A percentile compares a stretch with the other conserved stretches of the same genome.
phyloP scores from a whole-genome alignment of 2,329 filamentous ascomycete species.

The Xylaria hypoxylon region DNA sequence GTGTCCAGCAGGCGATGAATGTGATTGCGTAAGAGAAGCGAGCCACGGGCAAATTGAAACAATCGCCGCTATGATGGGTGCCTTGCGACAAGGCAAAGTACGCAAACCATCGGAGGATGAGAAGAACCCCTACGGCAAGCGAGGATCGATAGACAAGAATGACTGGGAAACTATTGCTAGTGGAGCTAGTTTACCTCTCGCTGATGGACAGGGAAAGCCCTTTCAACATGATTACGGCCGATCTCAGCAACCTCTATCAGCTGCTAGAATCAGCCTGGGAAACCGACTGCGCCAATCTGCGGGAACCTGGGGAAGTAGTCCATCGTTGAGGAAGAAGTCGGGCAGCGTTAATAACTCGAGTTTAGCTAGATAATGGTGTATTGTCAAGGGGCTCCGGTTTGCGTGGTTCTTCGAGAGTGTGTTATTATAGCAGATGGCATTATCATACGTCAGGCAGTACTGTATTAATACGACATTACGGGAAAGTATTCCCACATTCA shows the following conservation, averaged over 20 bases:
- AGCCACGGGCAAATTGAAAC: constrained; percentile 69
- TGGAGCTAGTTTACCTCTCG: constrained; percentile 44
- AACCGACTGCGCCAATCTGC: constrained; percentile 63
- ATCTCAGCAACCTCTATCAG: constrained; percentile 51
- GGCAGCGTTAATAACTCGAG: constrained; percentile 35
- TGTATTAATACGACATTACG: not conserved
- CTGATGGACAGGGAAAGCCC: constrained; percentile 49
- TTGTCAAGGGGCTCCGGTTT: not conserved
- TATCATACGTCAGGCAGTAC: not conserved
- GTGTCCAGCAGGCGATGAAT: constrained; percentile 74
- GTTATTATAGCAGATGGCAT: not conserved
- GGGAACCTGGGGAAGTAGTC: constrained; percentile 59
- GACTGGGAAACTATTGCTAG: constrained; percentile 55
- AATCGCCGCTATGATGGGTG: constrained; percentile 67
- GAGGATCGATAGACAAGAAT: constrained; percentile 48
- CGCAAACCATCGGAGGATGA: constrained; percentile 44
- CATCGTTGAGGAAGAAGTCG: constrained; percentile 55
- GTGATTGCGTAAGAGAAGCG: constrained; percentile 69
- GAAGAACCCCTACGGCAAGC: constrained; percentile 34
- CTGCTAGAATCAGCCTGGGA: constrained; percentile 60
- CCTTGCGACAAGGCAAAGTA: constrained; percentile 53
- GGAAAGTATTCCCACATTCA: not conserved
- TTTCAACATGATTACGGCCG: constrained; percentile 37
- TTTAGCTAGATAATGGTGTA: constrained; percentile 37
- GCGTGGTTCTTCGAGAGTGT: not conserved